Base-by-base conservation (phyloP, 192 early-diverging fungal species). In the Coemansia javaensis region DNA sequence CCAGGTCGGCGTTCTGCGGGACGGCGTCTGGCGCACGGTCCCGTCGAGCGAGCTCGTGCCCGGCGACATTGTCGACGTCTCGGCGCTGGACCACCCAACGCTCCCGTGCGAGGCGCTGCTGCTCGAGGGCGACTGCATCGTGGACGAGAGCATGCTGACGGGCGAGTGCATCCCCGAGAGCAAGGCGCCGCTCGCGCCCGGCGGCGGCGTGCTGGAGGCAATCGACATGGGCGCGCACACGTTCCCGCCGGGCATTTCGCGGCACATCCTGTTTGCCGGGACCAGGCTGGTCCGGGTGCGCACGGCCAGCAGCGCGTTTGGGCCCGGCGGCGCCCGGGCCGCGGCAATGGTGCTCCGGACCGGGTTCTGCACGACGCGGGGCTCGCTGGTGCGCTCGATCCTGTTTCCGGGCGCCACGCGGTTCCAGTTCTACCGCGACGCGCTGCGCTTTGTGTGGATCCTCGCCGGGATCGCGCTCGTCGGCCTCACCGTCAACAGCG, bases 111-210 rank as follows among this genome's bases (percentile, higher is more conserved):
- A 99, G 38, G 88, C 87, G 9, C 59, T 97, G 16, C 69, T 99
- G 3, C 66, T 98, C 5, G 78, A 86, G 15, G 97, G 97, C 21
- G 90, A 91, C 53, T 94, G 91, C 54, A 94, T 99, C 40, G 83
- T 97, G 32, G 95, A 97, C 71, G 97, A 98, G 70, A 88, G 82
- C 53, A 95, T 98, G 92, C 78, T 99, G 16, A 99, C 97, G 4
- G 97, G 97, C 20, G 97, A 99, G 63, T 90, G 89, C 25, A 77
- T 96, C 0, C 93, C 94, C 5, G 91, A 98, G 16, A 88, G 86
- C 17, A 99, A 99, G 59, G 64, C 66, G 5, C 83, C 93, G 1
- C 77, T 94, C 5, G 52, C 32, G 3, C 21, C 16, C 5, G 24
- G 10, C 34, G 52, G 16, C 18, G 4, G 14, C 15, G 28, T 62